phyloP scores from a whole-genome alignment of 495 filamentous ascomycete species.

The Podospora anserina region DNA sequence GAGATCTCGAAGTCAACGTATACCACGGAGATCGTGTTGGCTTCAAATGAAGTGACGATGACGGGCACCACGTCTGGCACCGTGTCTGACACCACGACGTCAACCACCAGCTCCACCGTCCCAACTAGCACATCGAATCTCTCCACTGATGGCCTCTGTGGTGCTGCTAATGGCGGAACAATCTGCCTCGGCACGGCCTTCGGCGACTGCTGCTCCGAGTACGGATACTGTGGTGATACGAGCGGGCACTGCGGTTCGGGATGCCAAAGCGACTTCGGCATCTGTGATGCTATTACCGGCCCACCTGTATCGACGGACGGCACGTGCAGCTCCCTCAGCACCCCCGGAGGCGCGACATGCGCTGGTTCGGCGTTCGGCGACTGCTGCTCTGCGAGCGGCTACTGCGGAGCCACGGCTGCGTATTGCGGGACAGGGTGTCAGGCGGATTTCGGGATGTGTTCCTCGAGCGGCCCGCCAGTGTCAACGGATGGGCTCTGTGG shows the following conservation, averaged over 20 bases:
- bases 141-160: constrained; percentile 10
- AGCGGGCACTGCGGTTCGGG: constrained; percentile 2
- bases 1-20: not conserved
- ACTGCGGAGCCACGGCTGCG: constrained; percentile 47
- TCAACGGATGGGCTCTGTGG: constrained; percentile 4
- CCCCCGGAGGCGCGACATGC: constrained; percentile 42
- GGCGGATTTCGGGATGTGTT: not conserved
- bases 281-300: not conserved
- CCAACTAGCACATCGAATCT: not conserved
- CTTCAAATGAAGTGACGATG: not conserved
- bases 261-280: not conserved
- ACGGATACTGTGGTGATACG: not conserved
- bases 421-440: constrained; percentile 45
- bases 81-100: not conserved
- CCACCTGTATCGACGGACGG: constrained; percentile 35
- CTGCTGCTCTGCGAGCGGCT: constrained; percentile 41
- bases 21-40: not conserved
- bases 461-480: not conserved
- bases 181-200: constrained; percentile 4
- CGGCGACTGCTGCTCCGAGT: constrained; percentile 13
- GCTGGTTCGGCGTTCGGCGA: constrained; percentile 39
- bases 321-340: constrained; percentile 37
- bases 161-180: constrained; percentile 9
- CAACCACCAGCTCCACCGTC: not conserved
- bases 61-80: not conserved